Percentiles rank a stretch among this genome's conserved stretches.
Evolutionary conservation across 805 yeast species (phyloP).

Genomic region (Pichia californica): DNA sequence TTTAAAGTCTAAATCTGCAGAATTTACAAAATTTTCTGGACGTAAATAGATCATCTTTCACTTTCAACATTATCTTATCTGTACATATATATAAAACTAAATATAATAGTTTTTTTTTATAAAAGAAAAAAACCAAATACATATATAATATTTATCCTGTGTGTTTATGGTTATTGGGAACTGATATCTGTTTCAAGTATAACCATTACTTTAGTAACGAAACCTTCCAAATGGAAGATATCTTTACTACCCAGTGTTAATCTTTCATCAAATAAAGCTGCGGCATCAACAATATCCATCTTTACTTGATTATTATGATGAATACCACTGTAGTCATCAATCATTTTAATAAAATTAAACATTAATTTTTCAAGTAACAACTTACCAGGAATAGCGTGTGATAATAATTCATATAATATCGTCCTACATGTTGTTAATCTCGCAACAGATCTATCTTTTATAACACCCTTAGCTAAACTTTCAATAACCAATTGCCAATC

Average conservation of each 20-base stretch:
- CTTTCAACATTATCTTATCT: not conserved
- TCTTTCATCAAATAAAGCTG: slow-evolving; percentile 76
- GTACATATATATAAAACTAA: slow-evolving; percentile 6
- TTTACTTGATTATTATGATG: slow-evolving; percentile 25
- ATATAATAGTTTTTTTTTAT: too few relatives aligned
- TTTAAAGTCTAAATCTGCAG: slow-evolving; percentile 43
- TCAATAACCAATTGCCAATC: slow-evolving; percentile 88
- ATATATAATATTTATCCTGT: too few relatives aligned
- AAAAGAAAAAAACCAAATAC: too few relatives aligned
- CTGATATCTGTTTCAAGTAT: slow-evolving; percentile 42
- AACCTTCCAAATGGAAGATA: slow-evolving; percentile 93
- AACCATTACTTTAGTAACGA: slow-evolving; percentile 83
- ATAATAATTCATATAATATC: slow-evolving; percentile 70
- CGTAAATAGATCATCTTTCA: slow-evolving; percentile 17
- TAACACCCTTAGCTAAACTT: slow-evolving; percentile 54
- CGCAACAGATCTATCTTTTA: slow-evolving; percentile 58
- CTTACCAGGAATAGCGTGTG: slow-evolving; percentile 91
- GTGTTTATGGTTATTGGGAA: too few relatives aligned
- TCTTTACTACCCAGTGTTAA: slow-evolving; percentile 80
- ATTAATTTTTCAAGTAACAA: slow-evolving; percentile 61
- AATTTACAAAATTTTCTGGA: slow-evolving; percentile 38
- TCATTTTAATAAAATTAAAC: slow-evolving; percentile 26
- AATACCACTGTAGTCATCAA: slow-evolving; percentile 17
- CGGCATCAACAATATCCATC: slow-evolving; percentile 47
- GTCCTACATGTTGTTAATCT: slow-evolving; percentile 56